Evolutionary conservation across 2,329 filamentous ascomycete species (phyloP), one percentile per base, ranked within the genome.

Genomic region (Coniochaeta sp.): DNA sequence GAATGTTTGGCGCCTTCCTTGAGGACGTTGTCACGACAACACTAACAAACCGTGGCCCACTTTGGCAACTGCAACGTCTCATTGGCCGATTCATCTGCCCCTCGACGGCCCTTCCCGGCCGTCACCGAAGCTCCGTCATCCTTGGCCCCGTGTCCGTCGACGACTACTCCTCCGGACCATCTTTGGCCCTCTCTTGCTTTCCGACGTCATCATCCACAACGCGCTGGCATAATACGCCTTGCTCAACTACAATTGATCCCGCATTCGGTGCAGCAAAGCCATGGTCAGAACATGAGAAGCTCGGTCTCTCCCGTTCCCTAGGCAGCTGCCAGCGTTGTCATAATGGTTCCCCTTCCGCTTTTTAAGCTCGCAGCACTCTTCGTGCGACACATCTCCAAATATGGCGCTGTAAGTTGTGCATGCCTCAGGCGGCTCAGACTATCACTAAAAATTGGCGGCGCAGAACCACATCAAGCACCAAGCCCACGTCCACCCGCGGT

Each of bases 331-430:
- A 31, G 18, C 3, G 3, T 20, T 12, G 12, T 13, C 57, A 60
- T 55, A 51, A 86, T 86, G 83, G 82, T 86, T 42, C 76, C 82
- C 52, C 71, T 86, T 33, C 83, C 83, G 18, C 71, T 86, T 16
- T 86, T 86, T 69, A 86, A 86, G 70, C 79, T 86, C 57, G 82
- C 77, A 20, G 67, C 82, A 52, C 73, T 86, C 46, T 82, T 86
- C 58, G 72, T 86, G 61, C 77, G 81, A 58, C 82, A 86, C 63
- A 68, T 86, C 50, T 86, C 82, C 52, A 86, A 86, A 68, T 86
- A 86, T 73, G 82, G 82, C 62, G 82, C 83, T 51, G 82, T 86
- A 77, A 59, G 81, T 69, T 28, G 20, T 50, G 24, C 8, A 26
- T 8, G 30, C 3, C 8, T 35, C 3, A 6, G 33, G 18, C 18